Conservation (phyloP, 345 rosid genomes). For the Arabidopsis thaliana region TAIR10.1 NC_003070.9:25147001-25147500, state of each 20-base stretch:
- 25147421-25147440: constrained; percentile 51
- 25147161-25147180: background rate
- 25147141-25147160: constrained; percentile 12
- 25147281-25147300: constrained; percentile 7
- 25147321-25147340: constrained; percentile 20
- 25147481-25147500: constrained; percentile 8
- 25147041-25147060: too few species aligned
- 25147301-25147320: constrained; percentile 27
- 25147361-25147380: constrained; percentile 5
- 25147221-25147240: background rate
- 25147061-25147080: too few species aligned
- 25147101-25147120: background rate
- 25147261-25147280: constrained; percentile 10
- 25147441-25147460: constrained; percentile 55
- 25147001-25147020: constrained; percentile 13
- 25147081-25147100: background rate
- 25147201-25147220: constrained; percentile 14
- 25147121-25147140: constrained; percentile 12
- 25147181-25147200: constrained; percentile 25
- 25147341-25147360: constrained; percentile 16
- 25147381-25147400: constrained; percentile 42
- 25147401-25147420: constrained; percentile 54
- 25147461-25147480: constrained; percentile 34
- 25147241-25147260: constrained; percentile 28
- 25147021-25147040: background rate